phyloP scores from a whole-genome alignment of 2,329 filamentous ascomycete genomes.

The Nothopassalora personata region DNA sequence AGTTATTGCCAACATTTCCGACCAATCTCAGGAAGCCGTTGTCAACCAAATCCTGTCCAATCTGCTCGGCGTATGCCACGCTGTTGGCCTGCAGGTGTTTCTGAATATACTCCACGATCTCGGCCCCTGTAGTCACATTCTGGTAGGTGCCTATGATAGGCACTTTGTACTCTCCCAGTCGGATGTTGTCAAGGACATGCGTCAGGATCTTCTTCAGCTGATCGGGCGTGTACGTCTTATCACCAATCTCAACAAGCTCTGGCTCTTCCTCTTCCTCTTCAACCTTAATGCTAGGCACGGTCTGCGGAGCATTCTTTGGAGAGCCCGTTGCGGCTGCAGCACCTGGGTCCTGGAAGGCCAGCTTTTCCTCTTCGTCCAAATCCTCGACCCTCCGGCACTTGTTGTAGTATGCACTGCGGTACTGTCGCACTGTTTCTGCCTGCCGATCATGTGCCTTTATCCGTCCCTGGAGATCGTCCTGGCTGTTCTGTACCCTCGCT shows the following conservation, averaged over 20 bases:
- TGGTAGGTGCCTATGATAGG: slow-evolving; percentile 91
- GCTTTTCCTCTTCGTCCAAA: slow-evolving; percentile 95
- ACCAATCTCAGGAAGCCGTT: slow-evolving; percentile 84
- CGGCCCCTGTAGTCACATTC: slow-evolving; percentile 84
- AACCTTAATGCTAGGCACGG: slow-evolving; percentile 82
- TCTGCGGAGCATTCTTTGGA: slow-evolving; percentile 45
- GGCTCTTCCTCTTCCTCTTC: slow-evolving; percentile 64
- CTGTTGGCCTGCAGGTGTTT: slow-evolving; percentile 77
- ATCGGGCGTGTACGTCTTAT: slow-evolving; percentile 76
- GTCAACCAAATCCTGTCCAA: slow-evolving; percentile 85
- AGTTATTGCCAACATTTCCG: slow-evolving; percentile 89
- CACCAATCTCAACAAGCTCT: slow-evolving; percentile 82
- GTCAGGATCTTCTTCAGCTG: slow-evolving; percentile 84
- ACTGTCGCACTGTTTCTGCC: slow-evolving; percentile 82
- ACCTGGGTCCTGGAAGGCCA: slow-evolving; percentile 85
- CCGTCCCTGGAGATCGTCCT: slow-evolving; percentile 84
- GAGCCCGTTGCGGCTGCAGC: slow-evolving; percentile 43
- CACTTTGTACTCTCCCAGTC: slow-evolving; percentile 86
- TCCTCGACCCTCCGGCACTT: slow-evolving; percentile 96
- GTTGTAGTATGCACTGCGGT: slow-evolving; percentile 96
- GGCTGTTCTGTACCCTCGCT: slow-evolving; percentile 81
- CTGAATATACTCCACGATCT: slow-evolving; percentile 94
- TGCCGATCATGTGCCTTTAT: slow-evolving; percentile 94
- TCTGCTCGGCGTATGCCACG: slow-evolving; percentile 84
- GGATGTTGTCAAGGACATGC: slow-evolving; percentile 82